Evolutionary conservation across 257 asterid species (phyloP).

Genomic region (Scutellaria baicalensis): DNA sequence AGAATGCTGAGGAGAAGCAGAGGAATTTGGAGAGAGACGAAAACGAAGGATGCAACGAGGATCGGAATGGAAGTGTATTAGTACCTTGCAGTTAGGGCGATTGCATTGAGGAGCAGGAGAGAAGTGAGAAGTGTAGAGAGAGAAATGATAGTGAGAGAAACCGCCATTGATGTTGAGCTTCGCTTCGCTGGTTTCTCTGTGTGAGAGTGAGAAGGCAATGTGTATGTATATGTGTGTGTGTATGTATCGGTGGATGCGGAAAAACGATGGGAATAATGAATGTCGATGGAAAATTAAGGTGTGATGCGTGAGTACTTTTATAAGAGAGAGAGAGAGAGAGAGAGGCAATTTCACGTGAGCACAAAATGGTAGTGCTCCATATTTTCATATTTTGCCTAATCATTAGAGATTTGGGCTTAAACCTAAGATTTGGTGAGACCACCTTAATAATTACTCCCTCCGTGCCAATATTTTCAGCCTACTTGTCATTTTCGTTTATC

Average conservation of each 20-base stretch:
- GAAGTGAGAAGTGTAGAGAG: conserved; percentile 29
- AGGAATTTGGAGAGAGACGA: not conserved
- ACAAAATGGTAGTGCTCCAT: not conserved
- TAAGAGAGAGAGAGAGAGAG: conserved; percentile 22
- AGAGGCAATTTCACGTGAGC: not conserved
- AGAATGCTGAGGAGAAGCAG: not conserved
- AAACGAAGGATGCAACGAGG: not conserved
- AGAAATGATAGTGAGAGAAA: conserved; percentile 13
- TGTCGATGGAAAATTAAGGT: conserved; percentile 20
- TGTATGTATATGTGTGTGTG: not conserved
- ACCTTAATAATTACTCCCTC: too few relatives aligned
- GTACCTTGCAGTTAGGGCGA: conserved; percentile 41
- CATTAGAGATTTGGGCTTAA: too few relatives aligned
- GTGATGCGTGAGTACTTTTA: conserved; percentile 36
- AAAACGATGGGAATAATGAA: conserved; percentile 19
- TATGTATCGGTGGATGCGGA: not conserved
- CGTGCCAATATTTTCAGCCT: too few relatives aligned
- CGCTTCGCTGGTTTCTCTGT: not conserved
- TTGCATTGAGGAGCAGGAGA: conserved; percentile 24
- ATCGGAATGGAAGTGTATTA: not conserved
- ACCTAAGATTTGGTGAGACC: too few relatives aligned
- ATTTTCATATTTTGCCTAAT: not conserved
- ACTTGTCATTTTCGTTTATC: too few relatives aligned
- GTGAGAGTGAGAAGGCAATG: not conserved
- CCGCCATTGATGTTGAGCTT: conserved; percentile 37